Base-by-base conservation (phyloP, 805 yeast genomes). In the Nakazawaea ambrosiae region DNA sequence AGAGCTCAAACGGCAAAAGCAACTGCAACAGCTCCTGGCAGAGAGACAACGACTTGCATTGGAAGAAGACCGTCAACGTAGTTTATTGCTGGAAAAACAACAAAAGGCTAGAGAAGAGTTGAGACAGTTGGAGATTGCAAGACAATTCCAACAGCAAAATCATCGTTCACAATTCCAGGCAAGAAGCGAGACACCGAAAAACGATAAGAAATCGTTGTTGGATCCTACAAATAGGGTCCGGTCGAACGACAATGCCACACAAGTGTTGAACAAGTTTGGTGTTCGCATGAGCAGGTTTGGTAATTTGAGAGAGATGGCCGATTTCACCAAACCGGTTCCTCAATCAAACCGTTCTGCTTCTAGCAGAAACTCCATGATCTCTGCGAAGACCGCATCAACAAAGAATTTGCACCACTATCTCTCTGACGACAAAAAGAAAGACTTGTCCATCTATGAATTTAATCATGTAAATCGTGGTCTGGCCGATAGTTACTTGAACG, bases 241-340 rank as follows among this genome's bases (percentile, higher is more conserved):
- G 27, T 34, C 34, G 27, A 27, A 26, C 9, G 41, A 15, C 5
- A 41, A 40, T 36, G 55, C 57, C 10, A 42, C 49, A 10, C 29
- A 43, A 2, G 60, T 54, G 1, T 41, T 55, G 22, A 44, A 46
- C 27, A 53, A 49, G 27, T 42, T 55, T 34, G 60, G 60, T n/a
- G 56, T 55, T 20, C 43, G 51, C 12, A 36, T 55, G 46, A 50
- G 50, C 19, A 44, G 45, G 41, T 31, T 56, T 12, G 59, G 55
- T 20, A 36, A 43, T 29, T 26, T 36, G 15, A 16, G 38, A 12
- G 38, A 36, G 23, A 30, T 31, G 27, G 29, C 22, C 25, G 27
- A 11, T 4, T 20, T 14, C 22, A 10, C 31, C 22, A 20, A 27
- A 7, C 20, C 19, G 18, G 9, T 18, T 20, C 10, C 40, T 17